A percentile compares a stretch with the other conserved stretches of the same genome.
phyloP scores from a whole-genome alignment of 2,329 filamentous ascomycete species.

The Epichloe hybrida region DNA sequence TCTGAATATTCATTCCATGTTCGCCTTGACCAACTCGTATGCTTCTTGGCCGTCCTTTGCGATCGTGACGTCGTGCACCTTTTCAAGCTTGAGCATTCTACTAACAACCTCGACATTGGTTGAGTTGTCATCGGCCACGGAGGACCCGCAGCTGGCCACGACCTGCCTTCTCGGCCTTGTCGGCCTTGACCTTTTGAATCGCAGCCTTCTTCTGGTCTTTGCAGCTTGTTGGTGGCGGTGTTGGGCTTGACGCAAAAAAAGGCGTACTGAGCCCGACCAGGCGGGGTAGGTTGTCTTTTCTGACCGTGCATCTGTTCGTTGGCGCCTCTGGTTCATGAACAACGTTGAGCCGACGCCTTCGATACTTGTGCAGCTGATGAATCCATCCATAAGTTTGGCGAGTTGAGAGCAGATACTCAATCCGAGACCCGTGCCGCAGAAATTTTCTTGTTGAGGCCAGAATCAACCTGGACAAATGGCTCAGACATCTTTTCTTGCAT shows the following conservation, averaged over 20 bases:
- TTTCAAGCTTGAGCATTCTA: conserved; percentile 59
- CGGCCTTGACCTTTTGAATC: conserved; percentile 49
- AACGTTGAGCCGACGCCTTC: conserved; percentile 62
- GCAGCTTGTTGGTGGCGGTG: conserved; percentile 15
- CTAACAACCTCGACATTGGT: conserved; percentile 46
- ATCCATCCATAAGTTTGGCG: conserved; percentile 69
- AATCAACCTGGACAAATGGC: conserved; percentile 86
- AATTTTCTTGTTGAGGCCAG: conserved; percentile 81
- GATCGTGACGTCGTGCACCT: conserved; percentile 76
- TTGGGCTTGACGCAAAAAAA: conserved; percentile 49
- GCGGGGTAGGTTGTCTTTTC: conserved; percentile 45
- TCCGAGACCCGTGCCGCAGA: conserved; percentile 76
- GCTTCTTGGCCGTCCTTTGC: conserved; percentile 81
- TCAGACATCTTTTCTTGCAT: conserved; percentile 80
- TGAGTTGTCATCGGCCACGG: conserved; percentile 58
- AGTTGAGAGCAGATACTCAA: conserved; percentile 83
- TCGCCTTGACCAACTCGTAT: conserved; percentile 70
- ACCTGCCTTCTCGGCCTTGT: conserved; percentile 29
- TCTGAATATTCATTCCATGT: conserved; percentile 87
- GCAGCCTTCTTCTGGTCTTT: conserved; percentile 50
- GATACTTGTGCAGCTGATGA: conserved; percentile 56
- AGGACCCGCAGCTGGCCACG: conserved; percentile 60
- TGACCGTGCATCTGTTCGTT: conserved; percentile 6
- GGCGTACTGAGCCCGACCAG: conserved; percentile 72
- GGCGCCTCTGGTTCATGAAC: conserved; percentile 7